Base-by-base conservation (phyloP, 805 yeast species). In the Pichia kluyveri region DNA sequence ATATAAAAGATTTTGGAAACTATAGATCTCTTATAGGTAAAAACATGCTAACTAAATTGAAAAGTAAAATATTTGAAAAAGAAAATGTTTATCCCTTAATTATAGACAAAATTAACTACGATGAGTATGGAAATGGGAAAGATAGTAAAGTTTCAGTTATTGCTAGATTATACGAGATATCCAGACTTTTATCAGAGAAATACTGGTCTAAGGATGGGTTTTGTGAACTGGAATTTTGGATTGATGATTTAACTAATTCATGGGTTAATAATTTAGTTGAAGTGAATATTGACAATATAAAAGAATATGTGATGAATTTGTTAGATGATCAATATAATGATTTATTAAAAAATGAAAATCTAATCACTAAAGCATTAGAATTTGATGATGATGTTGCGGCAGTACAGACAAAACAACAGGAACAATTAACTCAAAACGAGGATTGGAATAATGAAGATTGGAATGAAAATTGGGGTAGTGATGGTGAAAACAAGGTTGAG, bases 181-280 rank as follows among this genome's bases (percentile, higher is more conserved):
- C 63, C 5, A 50, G 38, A 3, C 39, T 56, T n/a, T 32, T 64
- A 14, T 50, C 63, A 6, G 54, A 55, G 40, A 43, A 51, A 2
- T 59, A 60, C 3, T 63, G 67, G 65, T 56, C 66, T 1, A 49
- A 57, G 15, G 65, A 61, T 50, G 62, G 60, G 1, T 49, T 56
- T 5, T 61, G 63, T 39, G 68, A 64, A 42, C 46, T 64, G 14
- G 67, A 63, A 46, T 63, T 62, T 44, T 64, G 68, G 68, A 56
- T 60, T 10, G 66, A 61, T 38, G 67, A 63, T 46, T 47, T 61
- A 9, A 48, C 54, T 2, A 60, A 43, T 27, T 60, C 61, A 23
- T 64, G 67, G 67, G 50, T 61, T 2, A 52, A 52, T 28, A 58
- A 52, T 28, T 47, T 63, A 31, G 53, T 56, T 23, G 61, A 60